These are phyloP conservation scores for Claviceps monticola DNA, from an alignment of 2,329 filamentous ascomycete genomes.

Conservation along the genomic window DNA sequence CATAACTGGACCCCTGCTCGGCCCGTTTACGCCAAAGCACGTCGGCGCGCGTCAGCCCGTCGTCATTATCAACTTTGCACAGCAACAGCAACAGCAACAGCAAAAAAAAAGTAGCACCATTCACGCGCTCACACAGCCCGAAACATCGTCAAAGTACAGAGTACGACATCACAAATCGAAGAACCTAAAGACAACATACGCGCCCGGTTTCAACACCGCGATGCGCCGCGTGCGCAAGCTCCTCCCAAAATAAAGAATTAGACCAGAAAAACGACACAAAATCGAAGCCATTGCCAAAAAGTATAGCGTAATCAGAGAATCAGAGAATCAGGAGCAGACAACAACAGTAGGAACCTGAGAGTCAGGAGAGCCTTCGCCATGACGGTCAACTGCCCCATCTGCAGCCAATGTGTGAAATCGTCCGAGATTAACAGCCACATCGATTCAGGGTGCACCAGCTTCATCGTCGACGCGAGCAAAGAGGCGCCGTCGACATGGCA, in stretches of 20 bases:
- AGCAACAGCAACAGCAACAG: no score
- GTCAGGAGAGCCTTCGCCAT: conserved; percentile 9
- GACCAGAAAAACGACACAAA: neutral
- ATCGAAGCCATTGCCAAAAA: neutral
- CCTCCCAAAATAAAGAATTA: neutral
- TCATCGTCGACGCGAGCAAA: conserved; percentile 40
- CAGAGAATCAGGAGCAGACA: neutral
- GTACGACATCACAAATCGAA: no score
- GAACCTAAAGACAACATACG: no score
- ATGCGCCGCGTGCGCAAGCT: no score
- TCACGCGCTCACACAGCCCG: no score
- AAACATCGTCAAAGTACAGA: no score
- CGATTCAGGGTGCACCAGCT: conserved; percentile 64
- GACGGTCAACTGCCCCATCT: conserved; percentile 67
- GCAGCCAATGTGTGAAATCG: conserved; percentile 56
- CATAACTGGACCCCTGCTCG: no score
- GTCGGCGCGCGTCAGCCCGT: no score
- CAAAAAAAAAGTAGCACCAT: no score
- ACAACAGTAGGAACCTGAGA: neutral
- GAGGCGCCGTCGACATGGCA: conserved; percentile 15
- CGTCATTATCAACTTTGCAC: no score
- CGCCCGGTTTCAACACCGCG: no score
- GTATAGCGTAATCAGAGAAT: neutral
- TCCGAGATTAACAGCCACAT: conserved; percentile 79
- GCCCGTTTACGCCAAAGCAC: no score